Percentiles rank a stretch among this genome's conserved stretches.
phyloP scores from a whole-genome alignment of 2,329 filamentous ascomycete genomes.

The Trichoderma polysporum region DNA sequence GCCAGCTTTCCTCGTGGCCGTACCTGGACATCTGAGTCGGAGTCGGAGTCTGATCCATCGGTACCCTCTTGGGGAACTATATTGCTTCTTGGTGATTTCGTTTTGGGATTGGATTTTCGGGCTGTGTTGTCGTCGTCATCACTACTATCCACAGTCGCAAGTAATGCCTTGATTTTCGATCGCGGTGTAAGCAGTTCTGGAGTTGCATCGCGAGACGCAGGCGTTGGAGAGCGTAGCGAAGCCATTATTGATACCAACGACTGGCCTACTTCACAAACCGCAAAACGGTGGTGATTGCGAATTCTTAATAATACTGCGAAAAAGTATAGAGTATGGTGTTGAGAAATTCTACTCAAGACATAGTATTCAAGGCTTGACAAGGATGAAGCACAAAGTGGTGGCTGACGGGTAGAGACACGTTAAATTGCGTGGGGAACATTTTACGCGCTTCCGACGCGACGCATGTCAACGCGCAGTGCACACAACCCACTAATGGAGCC shows the following conservation, averaged over 20 bases:
- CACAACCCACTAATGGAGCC: not conserved
- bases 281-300: not conserved
- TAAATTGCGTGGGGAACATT: constrained; percentile 31
- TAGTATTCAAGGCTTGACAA: not conserved
- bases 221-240: constrained; percentile 48
- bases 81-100: constrained; percentile 12
- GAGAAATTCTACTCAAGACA: constrained; percentile 1
- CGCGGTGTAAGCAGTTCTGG: constrained; percentile 49
- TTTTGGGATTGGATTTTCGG: constrained; percentile 20
- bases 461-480: constrained; percentile 26
- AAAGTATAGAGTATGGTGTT: not conserved
- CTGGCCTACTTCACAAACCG: not conserved
- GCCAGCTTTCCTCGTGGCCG: constrained; percentile 64
- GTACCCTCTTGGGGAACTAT: constrained; percentile 25
- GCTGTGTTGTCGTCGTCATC: constrained; percentile 48
- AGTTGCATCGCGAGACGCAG: constrained; percentile 41
- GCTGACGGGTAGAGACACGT: constrained; percentile 16
- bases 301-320: not conserved
- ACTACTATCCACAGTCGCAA: constrained; percentile 51
- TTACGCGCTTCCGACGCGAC: constrained; percentile 33
- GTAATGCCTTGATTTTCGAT: constrained; percentile 55
- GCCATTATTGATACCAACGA: constrained; percentile 43
- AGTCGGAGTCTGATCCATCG: constrained; percentile 49
- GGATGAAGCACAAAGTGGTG: not conserved
- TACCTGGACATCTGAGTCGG: constrained; percentile 40